Evolutionary conservation across 2,329 filamentous ascomycete genomes (phyloP), one percentile per base, ranked within the genome.

Genomic region (Verticillium albo-atrum): DNA sequence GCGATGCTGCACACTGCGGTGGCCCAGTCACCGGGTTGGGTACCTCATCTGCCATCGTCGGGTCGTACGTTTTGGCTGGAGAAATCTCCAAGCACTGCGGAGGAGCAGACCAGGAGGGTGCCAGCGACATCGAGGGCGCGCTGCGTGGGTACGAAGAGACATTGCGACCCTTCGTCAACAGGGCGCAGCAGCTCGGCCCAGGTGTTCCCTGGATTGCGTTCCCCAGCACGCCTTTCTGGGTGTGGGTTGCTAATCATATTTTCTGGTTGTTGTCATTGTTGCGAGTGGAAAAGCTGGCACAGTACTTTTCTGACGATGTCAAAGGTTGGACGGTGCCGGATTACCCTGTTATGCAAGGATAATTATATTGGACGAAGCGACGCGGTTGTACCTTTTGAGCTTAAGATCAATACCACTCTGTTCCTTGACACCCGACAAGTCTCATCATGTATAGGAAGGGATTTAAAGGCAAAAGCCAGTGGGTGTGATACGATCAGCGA

Each of bases 11-110:
- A 2, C 76, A 76, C 62, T 76, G 74, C 47, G 75, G 78, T 1
- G 76, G 77, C 3, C 74, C 77, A 1, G 65, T 77, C 3, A 77
- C 74, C 0, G 81, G 80, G 1, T 76, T 78, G 72, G 79, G 80
- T 3, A 80, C 77, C 0, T 73, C 74, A 3, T 62, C 69, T 12
- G 75, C 74, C 1, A 65, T 83, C 2, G 65, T 79, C n/a, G 75
- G 77, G 1, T 79, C 79, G 1, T 83, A 84, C 65, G 67, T 83
- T 3, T 71, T 85, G 2, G 80, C 80, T 0, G 81, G 81, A 6
- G 81, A 81, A 63, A 72, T 80, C 26, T 60, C 60, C 51, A 64
- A 59, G 58, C 59, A 61, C 10, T 28, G 60, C 26, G 15, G 42
- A 23, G 42, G 42, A 7, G 42, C 42, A 23, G 20, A 23, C 26